phyloP scores from a whole-genome alignment of 371 early-diverging fungal species.

The Dichotomocladium elegans region DNA sequence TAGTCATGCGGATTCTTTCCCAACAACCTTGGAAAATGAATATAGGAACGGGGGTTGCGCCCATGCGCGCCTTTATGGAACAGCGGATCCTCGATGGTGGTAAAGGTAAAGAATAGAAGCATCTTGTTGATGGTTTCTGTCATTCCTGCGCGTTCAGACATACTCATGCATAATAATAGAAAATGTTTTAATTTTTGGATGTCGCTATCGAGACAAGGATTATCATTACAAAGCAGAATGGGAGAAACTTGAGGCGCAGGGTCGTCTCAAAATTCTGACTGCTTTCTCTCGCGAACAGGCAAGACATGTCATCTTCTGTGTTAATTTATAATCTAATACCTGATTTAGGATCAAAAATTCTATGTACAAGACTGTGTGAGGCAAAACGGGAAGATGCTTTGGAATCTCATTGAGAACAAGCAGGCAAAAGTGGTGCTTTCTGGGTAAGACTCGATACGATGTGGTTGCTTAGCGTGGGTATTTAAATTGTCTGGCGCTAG shows the following conservation, averaged over 20 bases:
- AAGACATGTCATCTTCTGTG: background rate
- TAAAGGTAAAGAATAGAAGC: constrained; percentile 19
- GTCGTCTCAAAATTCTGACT: constrained; percentile 50
- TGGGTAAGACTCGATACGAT: constrained; percentile 46
- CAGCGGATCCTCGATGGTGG: constrained; percentile 50
- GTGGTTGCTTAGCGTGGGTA: background rate
- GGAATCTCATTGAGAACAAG: constrained; percentile 57
- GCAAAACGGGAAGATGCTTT: constrained; percentile 55
- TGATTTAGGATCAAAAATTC: constrained; percentile 21
- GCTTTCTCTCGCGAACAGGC: constrained; percentile 77
- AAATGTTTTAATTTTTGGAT: constrained; percentile 81
- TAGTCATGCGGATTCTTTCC: background rate
- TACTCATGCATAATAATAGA: constrained; percentile 23
- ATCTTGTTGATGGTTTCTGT: background rate
- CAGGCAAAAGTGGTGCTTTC: constrained; percentile 67
- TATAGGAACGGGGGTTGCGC: constrained; percentile 84
- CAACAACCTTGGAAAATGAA: background rate
- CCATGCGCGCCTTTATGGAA: constrained; percentile 84
- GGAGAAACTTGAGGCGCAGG: constrained; percentile 40
- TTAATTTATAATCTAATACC: background rate
- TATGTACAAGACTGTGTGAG: constrained; percentile 84
- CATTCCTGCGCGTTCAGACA: background rate
- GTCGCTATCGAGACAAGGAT: constrained; percentile 69
- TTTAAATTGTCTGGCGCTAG: constrained; percentile 30
- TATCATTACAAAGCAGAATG: constrained; percentile 71